Conservation (phyloP, 2,329 filamentous ascomycete species). For the Alternaria ventricosa region DNA sequence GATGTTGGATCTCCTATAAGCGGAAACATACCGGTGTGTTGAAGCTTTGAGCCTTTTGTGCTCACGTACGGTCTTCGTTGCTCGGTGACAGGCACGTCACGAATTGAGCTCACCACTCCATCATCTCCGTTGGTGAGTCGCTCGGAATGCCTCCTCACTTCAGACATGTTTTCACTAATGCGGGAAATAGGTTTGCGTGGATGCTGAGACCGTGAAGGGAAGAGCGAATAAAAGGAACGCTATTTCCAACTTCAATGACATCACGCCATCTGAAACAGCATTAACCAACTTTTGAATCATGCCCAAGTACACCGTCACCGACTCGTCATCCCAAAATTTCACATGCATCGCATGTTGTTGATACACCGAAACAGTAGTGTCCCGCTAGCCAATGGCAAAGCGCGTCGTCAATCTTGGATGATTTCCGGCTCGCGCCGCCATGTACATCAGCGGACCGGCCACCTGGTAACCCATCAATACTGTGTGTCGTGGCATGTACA, state of each 20-base stretch:
- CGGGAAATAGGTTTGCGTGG: neutral
- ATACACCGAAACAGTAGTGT: no score
- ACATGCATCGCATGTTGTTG: no score
- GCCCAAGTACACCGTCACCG: neutral
- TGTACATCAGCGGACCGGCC: neutral
- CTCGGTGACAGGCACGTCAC: constrained; percentile 4
- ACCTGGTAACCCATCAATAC: neutral
- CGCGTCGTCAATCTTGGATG: neutral
- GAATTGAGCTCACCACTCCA: constrained; percentile 5
- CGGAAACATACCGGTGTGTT: neutral
- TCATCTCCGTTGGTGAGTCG: neutral
- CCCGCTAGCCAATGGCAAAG: neutral
- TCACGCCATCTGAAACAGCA: neutral
- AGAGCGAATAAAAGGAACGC: neutral
- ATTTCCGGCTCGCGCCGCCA: neutral
- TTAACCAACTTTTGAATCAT: neutral
- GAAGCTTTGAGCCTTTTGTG: neutral
- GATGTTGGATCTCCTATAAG: neutral
- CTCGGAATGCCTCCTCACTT: constrained; percentile 1
- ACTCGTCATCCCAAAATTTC: neutral
- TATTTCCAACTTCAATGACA: constrained; percentile 1
- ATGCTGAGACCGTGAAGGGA: no score
- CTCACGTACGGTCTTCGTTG: constrained; percentile 3
- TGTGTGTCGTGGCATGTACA: neutral
- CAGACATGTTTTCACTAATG: neutral